These are phyloP conservation scores for Cucumis melo DNA, from an alignment of 306 rosid species.

Conservation along the genomic window DNA sequence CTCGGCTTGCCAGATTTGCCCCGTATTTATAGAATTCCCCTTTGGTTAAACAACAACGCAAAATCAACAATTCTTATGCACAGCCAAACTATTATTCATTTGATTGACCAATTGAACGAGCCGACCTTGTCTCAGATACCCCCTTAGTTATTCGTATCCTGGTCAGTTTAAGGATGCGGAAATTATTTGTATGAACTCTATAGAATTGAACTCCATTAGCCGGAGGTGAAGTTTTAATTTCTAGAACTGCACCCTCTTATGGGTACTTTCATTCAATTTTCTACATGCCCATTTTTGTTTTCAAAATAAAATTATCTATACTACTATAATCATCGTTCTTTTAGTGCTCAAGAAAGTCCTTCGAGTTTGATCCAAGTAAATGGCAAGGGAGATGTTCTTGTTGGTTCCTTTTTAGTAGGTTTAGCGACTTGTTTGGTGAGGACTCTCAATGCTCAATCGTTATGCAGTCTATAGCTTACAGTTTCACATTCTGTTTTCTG, in stretches of 20 bases:
- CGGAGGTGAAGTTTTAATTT: background rate
- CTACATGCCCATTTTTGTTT: background rate
- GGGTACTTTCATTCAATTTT: background rate
- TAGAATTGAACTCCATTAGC: background rate
- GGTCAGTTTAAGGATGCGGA: background rate
- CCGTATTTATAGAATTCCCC: conserved; percentile 31
- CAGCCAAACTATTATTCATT: background rate
- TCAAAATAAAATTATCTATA: background rate
- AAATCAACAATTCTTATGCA: background rate
- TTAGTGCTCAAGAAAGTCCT: background rate
- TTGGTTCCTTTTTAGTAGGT: background rate
- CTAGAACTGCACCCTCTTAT: background rate
- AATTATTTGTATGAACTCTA: background rate
- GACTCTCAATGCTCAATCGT: background rate
- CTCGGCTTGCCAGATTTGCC: conserved; percentile 64
- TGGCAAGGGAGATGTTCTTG: background rate
- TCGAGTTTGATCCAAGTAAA: background rate
- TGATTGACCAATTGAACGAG: background rate
- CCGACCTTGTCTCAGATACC: background rate
- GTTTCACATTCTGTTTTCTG: background rate
- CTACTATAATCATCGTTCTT: background rate
- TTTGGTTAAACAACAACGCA: conserved; percentile 51
- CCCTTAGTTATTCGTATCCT: background rate
- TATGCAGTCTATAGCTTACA: background rate
- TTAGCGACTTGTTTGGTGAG: background rate